These are phyloP conservation scores for Simmondsia chinensis DNA, from an alignment of 148 eudicot species.

Conservation along the genomic window DNA sequence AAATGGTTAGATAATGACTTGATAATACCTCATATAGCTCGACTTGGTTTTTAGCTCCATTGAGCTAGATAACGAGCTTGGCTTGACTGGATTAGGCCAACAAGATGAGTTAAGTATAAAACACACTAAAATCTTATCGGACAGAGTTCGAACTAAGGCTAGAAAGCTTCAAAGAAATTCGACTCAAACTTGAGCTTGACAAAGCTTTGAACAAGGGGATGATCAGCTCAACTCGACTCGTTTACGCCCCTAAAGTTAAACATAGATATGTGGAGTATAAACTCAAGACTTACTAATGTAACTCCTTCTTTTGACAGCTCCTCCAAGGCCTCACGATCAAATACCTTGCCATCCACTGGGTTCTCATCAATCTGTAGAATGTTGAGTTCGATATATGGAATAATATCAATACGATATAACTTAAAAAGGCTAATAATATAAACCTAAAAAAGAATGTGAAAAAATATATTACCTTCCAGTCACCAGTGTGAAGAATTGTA, in stretches of 20 bases:
- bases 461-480: slow-evolving; percentile 78
- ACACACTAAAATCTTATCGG: no score
- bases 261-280: neutral
- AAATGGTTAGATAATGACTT: no score
- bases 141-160: no score
- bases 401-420: neutral
- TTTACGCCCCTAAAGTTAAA: no score
- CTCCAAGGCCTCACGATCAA: slow-evolving; percentile 84
- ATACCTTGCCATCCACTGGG: slow-evolving; percentile 84
- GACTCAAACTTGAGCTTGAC: no score
- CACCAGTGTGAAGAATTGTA: slow-evolving; percentile 96
- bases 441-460: slow-evolving; percentile 3
- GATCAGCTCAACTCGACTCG: neutral
- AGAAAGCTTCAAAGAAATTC: no score
- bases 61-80: no score
- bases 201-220: neutral
- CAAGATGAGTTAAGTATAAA: no score
- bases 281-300: slow-evolving; percentile 54
- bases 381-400: no score
- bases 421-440: neutral
- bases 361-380: slow-evolving; percentile 80
- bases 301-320: slow-evolving; percentile 96
- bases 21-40: no score
- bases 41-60: no score
- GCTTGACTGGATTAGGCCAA: no score